phyloP scores from a whole-genome alignment of 306 rosid genomes.

The Arachis stenosperma region DNA sequence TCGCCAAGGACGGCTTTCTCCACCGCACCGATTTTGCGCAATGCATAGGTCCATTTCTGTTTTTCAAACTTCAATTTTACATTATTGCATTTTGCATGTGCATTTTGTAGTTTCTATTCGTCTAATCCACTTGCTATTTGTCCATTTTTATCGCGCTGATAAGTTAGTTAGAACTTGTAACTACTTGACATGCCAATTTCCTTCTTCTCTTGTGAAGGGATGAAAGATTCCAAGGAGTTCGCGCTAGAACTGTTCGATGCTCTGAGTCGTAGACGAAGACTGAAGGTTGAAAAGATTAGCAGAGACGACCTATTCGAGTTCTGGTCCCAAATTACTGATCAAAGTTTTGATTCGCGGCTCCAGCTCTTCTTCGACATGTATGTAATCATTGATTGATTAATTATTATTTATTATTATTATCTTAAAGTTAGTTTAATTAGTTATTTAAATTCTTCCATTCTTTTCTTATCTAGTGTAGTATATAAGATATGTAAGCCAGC shows the following conservation, averaged over 20 bases:
- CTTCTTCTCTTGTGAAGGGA: constrained; percentile 49
- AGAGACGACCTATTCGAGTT: constrained; percentile 77
- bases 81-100: constrained; percentile 2
- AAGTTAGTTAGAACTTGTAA: constrained; percentile 4
- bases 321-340: constrained; percentile 91
- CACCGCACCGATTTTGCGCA: constrained; percentile 81
- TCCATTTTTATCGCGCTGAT: background rate
- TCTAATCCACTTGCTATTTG: background rate
- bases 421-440: constrained; percentile 29
- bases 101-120: background rate
- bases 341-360: constrained; percentile 89
- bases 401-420: background rate
- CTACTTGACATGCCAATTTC: background rate
- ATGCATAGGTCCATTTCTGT: constrained; percentile 70
- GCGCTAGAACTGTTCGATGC: constrained; percentile 83
- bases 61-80: constrained; percentile 13
- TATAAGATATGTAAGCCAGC: no score
- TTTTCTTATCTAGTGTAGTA: no score
- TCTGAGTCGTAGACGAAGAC: constrained; percentile 75
- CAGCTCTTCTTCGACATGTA: constrained; percentile 99
- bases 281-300: constrained; percentile 70
- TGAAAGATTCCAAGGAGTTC: constrained; percentile 87
- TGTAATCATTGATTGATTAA: constrained; percentile 51
- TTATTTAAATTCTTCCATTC: background rate
- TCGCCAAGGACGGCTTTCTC: constrained; percentile 74